These are phyloP conservation scores for Lunularia cruciata DNA, from an alignment of 225 moss, liverwort and hornwort genomes.

Conservation along the genomic window DNA sequence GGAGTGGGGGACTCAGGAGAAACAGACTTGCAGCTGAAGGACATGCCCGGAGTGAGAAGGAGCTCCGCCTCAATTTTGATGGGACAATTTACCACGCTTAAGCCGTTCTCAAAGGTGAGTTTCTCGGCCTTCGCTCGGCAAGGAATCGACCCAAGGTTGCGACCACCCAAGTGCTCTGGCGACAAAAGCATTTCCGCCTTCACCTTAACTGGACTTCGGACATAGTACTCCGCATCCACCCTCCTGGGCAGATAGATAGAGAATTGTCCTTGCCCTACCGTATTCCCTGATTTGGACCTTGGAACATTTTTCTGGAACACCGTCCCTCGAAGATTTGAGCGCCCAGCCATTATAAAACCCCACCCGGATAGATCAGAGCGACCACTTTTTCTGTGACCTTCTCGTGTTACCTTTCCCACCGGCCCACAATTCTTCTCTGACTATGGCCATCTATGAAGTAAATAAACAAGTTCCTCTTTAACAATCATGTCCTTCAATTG, in stretches of 20 bases:
- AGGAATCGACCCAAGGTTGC: conserved; percentile 5
- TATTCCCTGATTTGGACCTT: background rate
- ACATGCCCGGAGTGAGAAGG: conserved; percentile 31
- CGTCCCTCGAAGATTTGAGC: background rate
- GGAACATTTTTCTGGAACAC: background rate
- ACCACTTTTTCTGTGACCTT: no score
- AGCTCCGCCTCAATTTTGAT: conserved; percentile 40
- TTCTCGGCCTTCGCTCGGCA: conserved; percentile 28
- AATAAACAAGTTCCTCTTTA: background rate
- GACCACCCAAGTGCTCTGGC: conserved; percentile 26
- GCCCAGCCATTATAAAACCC: background rate
- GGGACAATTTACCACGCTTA: conserved; percentile 29
- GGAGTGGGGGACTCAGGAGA: conserved; percentile 4
- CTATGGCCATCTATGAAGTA: background rate
- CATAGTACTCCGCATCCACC: conserved; percentile 23
- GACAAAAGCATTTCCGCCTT: conserved; percentile 36
- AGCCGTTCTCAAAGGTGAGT: background rate
- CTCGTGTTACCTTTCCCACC: no score
- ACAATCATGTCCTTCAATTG: no score
- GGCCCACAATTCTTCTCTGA: no score
- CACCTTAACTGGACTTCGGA: conserved; percentile 35
- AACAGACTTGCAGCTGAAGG: conserved; percentile 7
- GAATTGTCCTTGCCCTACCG: conserved; percentile 35
- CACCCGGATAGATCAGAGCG: background rate
- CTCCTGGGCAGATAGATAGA: conserved; percentile 30